Conservation (phyloP, 2,329 filamentous ascomycete species). For the Eutypa lata region DNA sequence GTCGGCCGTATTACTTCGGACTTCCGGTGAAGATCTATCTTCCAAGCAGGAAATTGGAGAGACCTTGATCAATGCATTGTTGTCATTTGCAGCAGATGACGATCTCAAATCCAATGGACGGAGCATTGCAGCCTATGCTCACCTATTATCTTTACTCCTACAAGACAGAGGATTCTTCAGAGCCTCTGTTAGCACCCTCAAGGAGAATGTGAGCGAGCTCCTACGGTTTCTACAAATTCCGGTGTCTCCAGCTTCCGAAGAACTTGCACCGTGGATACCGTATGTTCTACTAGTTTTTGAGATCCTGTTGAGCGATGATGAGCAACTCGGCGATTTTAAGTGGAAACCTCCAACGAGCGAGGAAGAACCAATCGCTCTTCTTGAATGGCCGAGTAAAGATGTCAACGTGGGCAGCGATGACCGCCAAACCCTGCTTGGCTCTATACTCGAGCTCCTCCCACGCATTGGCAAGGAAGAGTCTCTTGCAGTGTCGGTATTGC, state of each 20-base stretch:
- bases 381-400: conserved; percentile 58
- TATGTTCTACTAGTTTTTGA: conserved; percentile 89
- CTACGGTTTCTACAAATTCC: conserved; percentile 75
- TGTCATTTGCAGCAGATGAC: conserved; percentile 62
- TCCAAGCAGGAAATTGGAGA: conserved; percentile 71
- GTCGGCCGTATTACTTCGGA: conserved; percentile 63
- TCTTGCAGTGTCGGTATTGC: conserved; percentile 76
- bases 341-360: conserved; percentile 62
- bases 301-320: conserved; percentile 84
- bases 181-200: conserved; percentile 69
- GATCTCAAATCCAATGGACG: conserved; percentile 59
- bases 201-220: conserved; percentile 72
- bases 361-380: conserved; percentile 45
- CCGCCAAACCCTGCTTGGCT: conserved; percentile 68
- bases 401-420: conserved; percentile 62
- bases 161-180: conserved; percentile 80
- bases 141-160: conserved; percentile 83
- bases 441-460: conserved; percentile 79
- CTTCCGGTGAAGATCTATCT: conserved; percentile 48
- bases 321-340: conserved; percentile 69
- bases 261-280: conserved; percentile 88
- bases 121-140: conserved; percentile 81
- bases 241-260: conserved; percentile 64
- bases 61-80: conserved; percentile 79
- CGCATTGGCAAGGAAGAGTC: conserved; percentile 83